A percentile compares a stretch with the other conserved stretches of the same genome.
These are phyloP conservation scores for Penicillium longicatenatum DNA, from an alignment of 495 filamentous ascomycete species.

Conservation along the genomic window DNA sequence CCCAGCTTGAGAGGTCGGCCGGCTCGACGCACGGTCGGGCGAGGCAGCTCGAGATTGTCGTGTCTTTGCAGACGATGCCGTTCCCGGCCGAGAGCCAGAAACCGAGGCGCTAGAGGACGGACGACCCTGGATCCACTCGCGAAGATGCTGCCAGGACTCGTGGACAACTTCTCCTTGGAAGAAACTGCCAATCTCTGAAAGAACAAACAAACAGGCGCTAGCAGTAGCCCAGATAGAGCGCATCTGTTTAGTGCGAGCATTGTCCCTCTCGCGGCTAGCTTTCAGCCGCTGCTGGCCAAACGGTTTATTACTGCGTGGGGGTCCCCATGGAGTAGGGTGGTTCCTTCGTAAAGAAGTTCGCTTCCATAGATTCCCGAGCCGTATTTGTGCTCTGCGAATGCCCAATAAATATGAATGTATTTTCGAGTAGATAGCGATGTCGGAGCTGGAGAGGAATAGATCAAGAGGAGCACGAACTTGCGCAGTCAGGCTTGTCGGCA, in stretches of 20 bases:
- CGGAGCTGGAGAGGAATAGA: conserved; percentile 75
- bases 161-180: conserved; percentile 88
- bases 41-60: conserved; percentile 6
- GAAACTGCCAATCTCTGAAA: conserved; percentile 82
- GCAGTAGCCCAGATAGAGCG: conserved; percentile 84
- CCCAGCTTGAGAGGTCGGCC: conserved; percentile 16
- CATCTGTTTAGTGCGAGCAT: conserved; percentile 61
- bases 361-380: conserved; percentile 82
- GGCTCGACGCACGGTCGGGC: conserved; percentile 6
- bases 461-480: conserved; percentile 80
- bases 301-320: conserved; percentile 60
- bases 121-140: conserved; percentile 55
- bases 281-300: conserved; percentile 56
- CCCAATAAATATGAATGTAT: conserved; percentile 87
- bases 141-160: conserved; percentile 68
- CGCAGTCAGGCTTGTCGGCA: conserved; percentile 68
- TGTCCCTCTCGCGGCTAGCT: conserved; percentile 59
- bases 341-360: conserved; percentile 73
- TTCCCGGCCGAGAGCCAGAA: conserved; percentile 42
- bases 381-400: conserved; percentile 78
- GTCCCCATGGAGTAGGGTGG: conserved; percentile 68
- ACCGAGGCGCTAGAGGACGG: conserved; percentile 17
- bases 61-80: conserved; percentile 34
- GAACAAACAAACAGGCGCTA: conserved; percentile 80
- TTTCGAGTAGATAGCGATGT: conserved; percentile 75